Base-by-base conservation (phyloP, 1,284 basidiomycete genomes). In the Boletus semigastroideus region DNA sequence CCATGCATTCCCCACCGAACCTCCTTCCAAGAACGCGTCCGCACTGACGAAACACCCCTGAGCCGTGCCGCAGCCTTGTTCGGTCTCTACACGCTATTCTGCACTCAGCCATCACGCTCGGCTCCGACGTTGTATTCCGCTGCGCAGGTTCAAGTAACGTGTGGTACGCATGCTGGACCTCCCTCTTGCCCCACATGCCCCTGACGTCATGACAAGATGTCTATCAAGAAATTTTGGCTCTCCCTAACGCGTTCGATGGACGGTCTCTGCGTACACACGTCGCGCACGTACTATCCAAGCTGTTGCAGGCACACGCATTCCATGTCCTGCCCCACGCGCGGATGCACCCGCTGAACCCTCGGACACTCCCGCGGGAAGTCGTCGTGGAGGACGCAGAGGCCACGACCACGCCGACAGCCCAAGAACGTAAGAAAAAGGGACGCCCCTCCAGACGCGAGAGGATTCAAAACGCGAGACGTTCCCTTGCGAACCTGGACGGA, bases 381-480 rank as follows among this genome's bases (percentile, higher is more conserved):
- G 80, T 81, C 49, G 67, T 77, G 5, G 74, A 75, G 45, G 67
- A 65, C 8, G 48, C 44, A 0, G 54, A 61, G 37, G 46, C 49
- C 39, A 19, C 55, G 38, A 28, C 39, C 55, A 60, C 10, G 20
- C 17, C 17, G 45, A 27, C 36, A 11, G 20, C 38, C 12, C 30
- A 33, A 22, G 42, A 43, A 44, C 58, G 56, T 16, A 84, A 80
- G 66, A 83, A 85, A 64, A 84, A 78, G 62, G 87, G 88, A 5
- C 77, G 87, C 1, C 86, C 85, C 0, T 78, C 84, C 8, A 84
- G 76, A 59, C 75, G 79, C 6, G 85, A 86, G 45, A 82, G 78
- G 60, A 69, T 68, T 11, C 78, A 77, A 58, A 82, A 76, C 64
- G 76, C 79, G 6, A 78, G 78, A 57, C 71, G 76, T 2, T 78